Evolutionary conservation across 441 rosid species (phyloP), one percentile per base, ranked within the genome.

Genomic region (Pelargonium fulgidum): DNA sequence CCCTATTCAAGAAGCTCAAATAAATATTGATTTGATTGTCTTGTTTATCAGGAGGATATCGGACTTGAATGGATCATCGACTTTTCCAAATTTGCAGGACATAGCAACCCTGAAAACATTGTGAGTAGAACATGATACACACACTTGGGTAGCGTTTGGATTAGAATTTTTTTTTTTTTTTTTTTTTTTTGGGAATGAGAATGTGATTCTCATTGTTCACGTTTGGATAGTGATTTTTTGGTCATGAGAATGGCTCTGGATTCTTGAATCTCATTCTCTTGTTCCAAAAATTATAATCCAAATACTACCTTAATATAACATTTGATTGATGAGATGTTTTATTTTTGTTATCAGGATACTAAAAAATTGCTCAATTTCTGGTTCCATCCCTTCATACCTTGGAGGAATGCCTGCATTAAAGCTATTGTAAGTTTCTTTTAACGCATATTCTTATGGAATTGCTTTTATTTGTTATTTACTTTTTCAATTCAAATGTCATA

Each of bases 311-410:
- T 22, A 67, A 22, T n/a, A 50, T 62, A 19, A 26, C 24, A 45
- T 62, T 65, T 1, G 0, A 7, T 19, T 16, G 8, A 20, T 11
- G 62, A 58, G 20, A 36, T 36, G 12, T 19, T 17, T 8, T 56
- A n/a, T 54, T 54, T 56, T 56, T 22, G 8, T 9, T 26, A 26
- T 29, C 78, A 89, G 96, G 89, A 65, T 72, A 68, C 75, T 91
- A n/a, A 82, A 95, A 61, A 91, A 83, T 73, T 91, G 99, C 85
- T 75, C 68, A 62, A 75, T 94, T 61, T 74, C 47, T 4, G 91
- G 79, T 62, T 20, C 62, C 24, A 85, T 94, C 10, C 96, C 89
- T 11, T 33, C 16, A 2, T 72, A 79, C 71, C 19, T 94, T 58
- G 89, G 80, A 36, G 42, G 67, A 0, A 76, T 86, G 84, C 22